Evolutionary conservation across 139 green algal species (phyloP), one percentile per base, ranked within the genome.

Genomic region (Spirogloea muscicola): DNA sequence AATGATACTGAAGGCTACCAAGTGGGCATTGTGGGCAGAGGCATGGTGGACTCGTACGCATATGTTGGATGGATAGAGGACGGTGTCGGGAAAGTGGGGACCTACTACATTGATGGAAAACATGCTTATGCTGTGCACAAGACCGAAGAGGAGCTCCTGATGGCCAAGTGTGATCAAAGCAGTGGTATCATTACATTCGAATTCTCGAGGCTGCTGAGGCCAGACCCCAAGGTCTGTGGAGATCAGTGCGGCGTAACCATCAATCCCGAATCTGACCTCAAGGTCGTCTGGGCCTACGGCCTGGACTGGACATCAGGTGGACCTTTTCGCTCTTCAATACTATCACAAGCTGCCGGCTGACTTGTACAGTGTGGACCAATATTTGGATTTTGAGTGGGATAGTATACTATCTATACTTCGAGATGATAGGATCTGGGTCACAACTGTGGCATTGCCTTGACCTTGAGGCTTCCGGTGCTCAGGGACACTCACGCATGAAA

Each of bases 51-150:
- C 48, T 69, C 63, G 6, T 69, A 34, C 13, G 37, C 64, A 34
- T 80, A 80, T 46, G 72, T 80, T 18, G 72, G 72, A 4, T 80
- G 64, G 65, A 18, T 80, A 18, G 72, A 80, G 7, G 52, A 76
- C 29, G n/a, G n/a, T n/a, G 39, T 72, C 3, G 63, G 63, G 0
- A 46, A 49, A 13, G 72, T 80, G 16, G 46, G 31, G 0, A 63
- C 62, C 0, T 80, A 80, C 1, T 80, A n/a, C 21, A 80, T 80
- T 0, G 72, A 80, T n/a, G 39, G 44, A 34, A 39, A 39, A 9
- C 49, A 74, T 1, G 33, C 72, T 18, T 34, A 16, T 1, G 29
- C 33, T 9, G 48, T 80, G 9, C 72, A 80, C 40, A 27, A 34
- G 3, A 36, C 21, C 4, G 25, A 0, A 13, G 61, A 80, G 72